phyloP scores from a whole-genome alignment of 306 rosid genomes.

The Spatholobus suberectus region DNA sequence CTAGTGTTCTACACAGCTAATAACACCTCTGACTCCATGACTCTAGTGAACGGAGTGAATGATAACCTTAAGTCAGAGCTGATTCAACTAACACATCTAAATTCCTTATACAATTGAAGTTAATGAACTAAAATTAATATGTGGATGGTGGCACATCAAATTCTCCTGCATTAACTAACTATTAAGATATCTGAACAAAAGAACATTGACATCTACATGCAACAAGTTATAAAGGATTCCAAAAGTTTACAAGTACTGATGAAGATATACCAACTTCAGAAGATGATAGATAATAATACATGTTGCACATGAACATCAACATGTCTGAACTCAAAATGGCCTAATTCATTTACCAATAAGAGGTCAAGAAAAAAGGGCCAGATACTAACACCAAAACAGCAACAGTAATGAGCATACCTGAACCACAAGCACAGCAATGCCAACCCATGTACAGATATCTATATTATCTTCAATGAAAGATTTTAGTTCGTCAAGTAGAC shows the following conservation, averaged over 20 bases:
- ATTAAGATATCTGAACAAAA: not conserved
- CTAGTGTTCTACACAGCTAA: not conserved
- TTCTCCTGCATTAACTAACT: conserved; percentile 1
- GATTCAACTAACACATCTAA: not conserved
- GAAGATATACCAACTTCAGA: conserved; percentile 11
- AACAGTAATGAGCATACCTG: conserved; percentile 67
- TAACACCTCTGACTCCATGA: not conserved
- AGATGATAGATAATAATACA: not conserved
- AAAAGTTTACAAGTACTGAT: not conserved
- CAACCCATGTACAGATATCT: conserved; percentile 83
- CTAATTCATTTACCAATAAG: not conserved
- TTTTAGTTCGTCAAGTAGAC: conserved; percentile 69
- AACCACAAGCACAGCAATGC: conserved; percentile 62
- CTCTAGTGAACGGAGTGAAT: not conserved
- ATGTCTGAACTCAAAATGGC: conserved; percentile 5
- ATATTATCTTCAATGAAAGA: conserved; percentile 71
- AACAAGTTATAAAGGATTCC: not conserved
- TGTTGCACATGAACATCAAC: not conserved
- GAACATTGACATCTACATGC: not conserved
- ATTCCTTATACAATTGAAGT: not conserved
- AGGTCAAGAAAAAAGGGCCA: conserved; percentile 25
- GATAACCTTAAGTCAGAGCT: not conserved
- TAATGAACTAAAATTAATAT: conserved; percentile 4
- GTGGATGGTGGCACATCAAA: conserved; percentile 11
- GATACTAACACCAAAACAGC: conserved; percentile 21